Conservation (phyloP, 495 filamentous ascomycete species). For the Pyronema omphalodes region DNA sequence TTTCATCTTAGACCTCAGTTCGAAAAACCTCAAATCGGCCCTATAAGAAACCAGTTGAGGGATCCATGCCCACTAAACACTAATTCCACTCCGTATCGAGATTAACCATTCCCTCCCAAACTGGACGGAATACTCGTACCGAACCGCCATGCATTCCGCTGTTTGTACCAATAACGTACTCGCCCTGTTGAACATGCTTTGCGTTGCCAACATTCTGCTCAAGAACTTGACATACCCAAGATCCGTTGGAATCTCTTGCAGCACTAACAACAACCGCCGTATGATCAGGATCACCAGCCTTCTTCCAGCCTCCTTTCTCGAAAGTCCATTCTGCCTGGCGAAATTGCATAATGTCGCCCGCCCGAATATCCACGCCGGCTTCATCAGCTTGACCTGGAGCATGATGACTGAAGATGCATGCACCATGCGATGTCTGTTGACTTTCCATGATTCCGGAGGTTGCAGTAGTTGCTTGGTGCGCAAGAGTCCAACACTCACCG, state of each 20-base stretch:
- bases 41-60: too few species aligned
- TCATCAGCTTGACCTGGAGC: constrained; percentile 7
- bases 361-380: constrained; percentile 20
- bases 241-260: not conserved
- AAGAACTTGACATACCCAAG: constrained; percentile 14
- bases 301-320: constrained; percentile 14
- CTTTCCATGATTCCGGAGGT: constrained; percentile 22
- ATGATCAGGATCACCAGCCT: constrained; percentile 26
- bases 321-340: constrained; percentile 24
- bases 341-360: constrained; percentile 29
- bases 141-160: constrained; percentile 19
- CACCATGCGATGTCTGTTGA: constrained; percentile 26
- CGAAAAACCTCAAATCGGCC: too few species aligned
- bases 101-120: not conserved
- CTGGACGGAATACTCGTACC: constrained; percentile 1
- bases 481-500: constrained; percentile 31
- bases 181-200: constrained; percentile 20
- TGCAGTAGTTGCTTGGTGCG: constrained; percentile 19
- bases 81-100: too few species aligned
- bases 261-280: constrained; percentile 23
- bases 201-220: constrained; percentile 27
- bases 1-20: too few species aligned
- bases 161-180: constrained; percentile 17
- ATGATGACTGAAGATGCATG: constrained; percentile 23
- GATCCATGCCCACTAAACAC: too few species aligned